Evolutionary conservation across 495 filamentous ascomycete genomes (phyloP), one percentile per base, ranked within the genome.

Genomic region (Penicillium lagena): DNA sequence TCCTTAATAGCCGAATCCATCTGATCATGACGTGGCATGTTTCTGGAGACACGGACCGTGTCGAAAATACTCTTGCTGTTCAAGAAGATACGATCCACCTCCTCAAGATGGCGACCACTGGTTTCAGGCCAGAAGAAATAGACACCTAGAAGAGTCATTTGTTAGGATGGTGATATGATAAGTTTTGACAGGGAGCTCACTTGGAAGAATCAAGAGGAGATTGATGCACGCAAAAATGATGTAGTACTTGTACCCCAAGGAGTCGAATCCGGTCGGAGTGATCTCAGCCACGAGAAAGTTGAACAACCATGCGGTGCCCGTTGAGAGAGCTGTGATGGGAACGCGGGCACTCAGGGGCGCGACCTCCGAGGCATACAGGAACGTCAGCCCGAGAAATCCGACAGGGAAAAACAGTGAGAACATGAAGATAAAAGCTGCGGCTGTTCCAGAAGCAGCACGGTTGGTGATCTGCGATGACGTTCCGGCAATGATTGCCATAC

Each of bases 111-210:
- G 15, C 81, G 78, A 51, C 75, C 76, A 39, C 75, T 79, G 0
- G 83, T 87, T 59, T 86, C 82, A 0, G 81, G 81, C 56, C 78
- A 85, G 68, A 84, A 81, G 65, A 82, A 76, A 54, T 77, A 83
- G 22, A 84, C 73, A 10, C 22, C 22, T 22, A 65, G 54, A 2
- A 78, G 12, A 69, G 40, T 58, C 39, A 66, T 66, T 22, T 22
- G 22, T 22, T 22, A 22, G 17, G 46, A 56, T 10, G 52, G 50
- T 15, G 66, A 55, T n/a, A 72, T 47, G 1, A 66, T 53, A 22
- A 22, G 22, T 22, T 22, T 22, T 3, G 22, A 22, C 22, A 22
- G 22, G 22, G 22, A 22, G 4, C 22, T 22, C 22, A 22, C 22
- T 22, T 22, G 22, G 22, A 22, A 22, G 22, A 22, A 6, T 22